Conservation (phyloP, 192 early-diverging fungal genomes). For the Phlyctochytrium bullatum region DNA sequence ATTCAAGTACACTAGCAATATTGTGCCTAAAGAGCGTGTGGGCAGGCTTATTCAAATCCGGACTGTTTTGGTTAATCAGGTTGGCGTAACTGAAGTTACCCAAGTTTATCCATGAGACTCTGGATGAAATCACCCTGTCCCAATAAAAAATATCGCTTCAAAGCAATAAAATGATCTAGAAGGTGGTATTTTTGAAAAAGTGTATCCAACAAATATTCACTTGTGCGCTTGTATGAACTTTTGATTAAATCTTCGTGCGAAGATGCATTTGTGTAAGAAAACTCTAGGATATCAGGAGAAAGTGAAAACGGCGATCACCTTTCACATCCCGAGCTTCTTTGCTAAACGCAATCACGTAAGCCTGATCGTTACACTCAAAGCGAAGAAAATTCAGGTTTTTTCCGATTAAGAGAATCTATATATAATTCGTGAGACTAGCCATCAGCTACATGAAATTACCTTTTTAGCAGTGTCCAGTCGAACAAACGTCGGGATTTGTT, state of each 20-base stretch:
- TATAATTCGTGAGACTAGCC: background rate
- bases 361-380: conserved; percentile 35
- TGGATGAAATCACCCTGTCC: conserved; percentile 95
- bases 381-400: conserved; percentile 80
- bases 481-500: conserved; percentile 90
- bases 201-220: conserved; percentile 72
- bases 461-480: conserved; percentile 73
- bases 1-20: conserved; percentile 79
- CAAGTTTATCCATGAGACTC: conserved; percentile 78
- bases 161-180: conserved; percentile 77
- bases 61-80: conserved; percentile 22
- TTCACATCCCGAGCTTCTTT: conserved; percentile 13
- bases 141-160: conserved; percentile 87
- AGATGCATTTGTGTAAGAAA: conserved; percentile 65
- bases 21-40: conserved; percentile 82
- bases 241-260: conserved; percentile 75
- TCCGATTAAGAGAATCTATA: conserved; percentile 71
- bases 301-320: conserved; percentile 5
- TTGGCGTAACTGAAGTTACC: conserved; percentile 55
- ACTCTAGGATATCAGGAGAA: conserved; percentile 38
- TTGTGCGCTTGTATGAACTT: conserved; percentile 66
- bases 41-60: conserved; percentile 59
- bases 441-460: conserved; percentile 29
- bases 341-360: conserved; percentile 33
- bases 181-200: conserved; percentile 79